Conservation (phyloP, 139 green algal genomes). For the Coelastrella sp. region DNA sequence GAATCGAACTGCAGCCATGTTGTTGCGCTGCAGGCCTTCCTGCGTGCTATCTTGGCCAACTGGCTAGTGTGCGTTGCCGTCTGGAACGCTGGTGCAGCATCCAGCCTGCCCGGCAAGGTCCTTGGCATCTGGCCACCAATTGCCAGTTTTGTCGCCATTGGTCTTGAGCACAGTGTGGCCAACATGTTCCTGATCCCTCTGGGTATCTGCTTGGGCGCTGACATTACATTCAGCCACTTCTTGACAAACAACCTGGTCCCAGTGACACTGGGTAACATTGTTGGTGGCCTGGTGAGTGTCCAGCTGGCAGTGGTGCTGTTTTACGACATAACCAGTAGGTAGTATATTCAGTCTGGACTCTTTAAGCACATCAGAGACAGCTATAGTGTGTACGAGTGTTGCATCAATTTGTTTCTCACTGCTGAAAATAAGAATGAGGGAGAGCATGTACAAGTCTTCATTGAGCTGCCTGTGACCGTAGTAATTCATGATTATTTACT, state of each 20-base stretch:
- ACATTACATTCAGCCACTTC: conserved; percentile 80
- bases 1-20: background rate
- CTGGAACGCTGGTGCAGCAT: conserved; percentile 77
- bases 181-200: conserved; percentile 78
- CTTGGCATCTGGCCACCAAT: conserved; percentile 82
- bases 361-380: too few relatives aligned
- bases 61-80: conserved; percentile 94
- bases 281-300: conserved; percentile 67
- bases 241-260: conserved; percentile 86
- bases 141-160: conserved; percentile 86
- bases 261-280: conserved; percentile 91
- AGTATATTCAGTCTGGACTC: background rate
- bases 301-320: conserved; percentile 57
- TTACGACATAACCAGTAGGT: background rate
- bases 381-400: too few relatives aligned
- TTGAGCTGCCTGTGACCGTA: too few relatives aligned
- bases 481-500: too few relatives aligned
- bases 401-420: background rate
- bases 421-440: background rate
- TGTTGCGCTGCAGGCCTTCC: conserved; percentile 58
- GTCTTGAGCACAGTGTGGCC: conserved; percentile 87
- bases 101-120: conserved; percentile 83
- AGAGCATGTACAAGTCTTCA: too few relatives aligned
- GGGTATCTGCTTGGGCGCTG: conserved; percentile 68
- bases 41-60: conserved; percentile 86